Evolutionary conservation across 78 protist genomes (phyloP), one percentile per base, ranked within the genome.

Genomic region (Dictyostelium firmibasis): DNA sequence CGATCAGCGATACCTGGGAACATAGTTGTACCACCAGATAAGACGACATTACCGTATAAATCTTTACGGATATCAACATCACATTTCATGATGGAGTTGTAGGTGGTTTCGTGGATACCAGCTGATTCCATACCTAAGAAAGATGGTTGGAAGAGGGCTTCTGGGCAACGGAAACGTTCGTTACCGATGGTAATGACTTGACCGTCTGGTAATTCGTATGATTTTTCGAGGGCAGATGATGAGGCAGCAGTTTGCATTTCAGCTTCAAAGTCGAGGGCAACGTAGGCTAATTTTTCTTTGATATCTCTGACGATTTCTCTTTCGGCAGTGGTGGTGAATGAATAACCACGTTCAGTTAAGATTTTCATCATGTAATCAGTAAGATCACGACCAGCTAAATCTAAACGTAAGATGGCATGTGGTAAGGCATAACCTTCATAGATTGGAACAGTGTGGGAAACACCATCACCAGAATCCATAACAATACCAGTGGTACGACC

Each of bases 351-450:
- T n/a, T n/a, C n/a, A n/a, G n/a, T n/a, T n/a, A n/a, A n/a, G n/a
- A n/a, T n/a, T n/a, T n/a, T n/a, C n/a, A n/a, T 81, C 95, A 98
- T 82, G 97, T 96, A 95, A 91, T 97, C 98, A 38, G 99, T 98
- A 27, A 98, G 64, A 78, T 97, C 98, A 9, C 98, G 79, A 35
- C 98, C 99, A 67, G 89, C 95, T 25, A 83, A 74, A 36, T 92
- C 91, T 53, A 83, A 13, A 33, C 91, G 50, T 41, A 29, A 23
- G 77, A 96, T 91, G 92, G 97, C 97, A 77, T 98, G 85, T 98
- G 96, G 91, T 14, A 74, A 67, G 4, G 91, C 62, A 76, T 78
- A 92, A 50, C 98, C 98, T 38, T 98, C 97, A 75, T 60, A 96
- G 33, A 98, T 75, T 60, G 99, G 99, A 8, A 96, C 98, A 47